phyloP scores from a whole-genome alignment of 1,139 yeast species.

The Zygoascus meyerae region DNA sequence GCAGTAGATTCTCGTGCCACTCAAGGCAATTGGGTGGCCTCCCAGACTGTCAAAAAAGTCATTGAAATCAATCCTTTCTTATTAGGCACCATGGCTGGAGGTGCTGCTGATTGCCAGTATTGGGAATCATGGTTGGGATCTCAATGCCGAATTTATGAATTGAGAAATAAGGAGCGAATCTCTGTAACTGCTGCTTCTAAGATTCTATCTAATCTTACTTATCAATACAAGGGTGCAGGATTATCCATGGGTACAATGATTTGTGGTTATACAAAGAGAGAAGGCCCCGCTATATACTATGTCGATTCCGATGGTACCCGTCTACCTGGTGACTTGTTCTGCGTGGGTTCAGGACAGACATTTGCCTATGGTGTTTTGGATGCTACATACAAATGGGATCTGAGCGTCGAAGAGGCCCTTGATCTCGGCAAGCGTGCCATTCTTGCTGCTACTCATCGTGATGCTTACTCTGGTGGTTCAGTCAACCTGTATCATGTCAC shows the following conservation, averaged over 20 bases:
- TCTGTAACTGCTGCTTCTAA: constrained; percentile 97
- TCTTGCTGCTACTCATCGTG: constrained; percentile 97
- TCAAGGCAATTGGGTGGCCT: constrained; percentile 98
- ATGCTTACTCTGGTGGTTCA: constrained; percentile 97
- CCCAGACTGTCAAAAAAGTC: constrained; percentile 96
- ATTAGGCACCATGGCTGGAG: constrained; percentile 99
- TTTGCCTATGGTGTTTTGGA: constrained; percentile 99
- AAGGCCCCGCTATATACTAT: constrained; percentile 91
- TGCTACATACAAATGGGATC: constrained; percentile 84
- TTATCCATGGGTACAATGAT: constrained; percentile 98
- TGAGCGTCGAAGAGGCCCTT: constrained; percentile 86
- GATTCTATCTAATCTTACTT: constrained; percentile 83
- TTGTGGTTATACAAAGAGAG: constrained; percentile 93
- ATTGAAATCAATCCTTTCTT: constrained; percentile 93
- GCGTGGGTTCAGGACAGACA: constrained; percentile 99
- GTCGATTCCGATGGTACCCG: constrained; percentile 98
- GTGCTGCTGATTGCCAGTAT: constrained; percentile 99
- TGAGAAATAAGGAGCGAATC: constrained; percentile 89
- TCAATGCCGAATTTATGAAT: constrained; percentile 91
- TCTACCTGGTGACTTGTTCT: constrained; percentile 87
- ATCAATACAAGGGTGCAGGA: constrained; percentile 97
- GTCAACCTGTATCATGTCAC: constrained; percentile 89
- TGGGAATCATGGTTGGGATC: constrained; percentile 99
- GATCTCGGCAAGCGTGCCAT: constrained; percentile 93
- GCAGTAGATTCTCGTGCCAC: constrained; percentile 98